Evolutionary conservation across 2,329 filamentous ascomycete genomes (phyloP).

Genomic region (Sclerotiophoma versabilis): DNA sequence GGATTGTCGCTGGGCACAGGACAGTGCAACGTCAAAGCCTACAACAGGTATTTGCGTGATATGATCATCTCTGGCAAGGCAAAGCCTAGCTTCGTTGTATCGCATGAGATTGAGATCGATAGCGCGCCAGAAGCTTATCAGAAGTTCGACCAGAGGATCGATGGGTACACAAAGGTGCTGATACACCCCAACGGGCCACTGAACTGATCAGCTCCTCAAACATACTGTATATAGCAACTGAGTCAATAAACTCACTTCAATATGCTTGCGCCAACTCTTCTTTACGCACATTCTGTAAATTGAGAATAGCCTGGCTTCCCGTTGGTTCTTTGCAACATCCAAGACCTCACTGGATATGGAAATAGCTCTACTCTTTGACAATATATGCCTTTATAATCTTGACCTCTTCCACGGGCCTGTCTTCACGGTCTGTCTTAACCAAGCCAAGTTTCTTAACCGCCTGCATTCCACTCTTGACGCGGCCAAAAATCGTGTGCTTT

Average conservation of each 20-base stretch:
- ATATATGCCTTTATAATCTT: constrained; percentile 78
- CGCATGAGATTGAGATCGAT: constrained; percentile 69
- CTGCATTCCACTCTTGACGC: constrained; percentile 82
- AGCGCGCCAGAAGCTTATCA: constrained; percentile 67
- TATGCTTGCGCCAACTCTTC: no score
- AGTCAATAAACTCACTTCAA: constrained; percentile 4
- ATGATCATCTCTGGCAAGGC: constrained; percentile 70
- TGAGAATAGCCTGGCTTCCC: no score
- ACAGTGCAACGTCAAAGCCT: constrained; percentile 73
- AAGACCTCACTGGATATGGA: no score
- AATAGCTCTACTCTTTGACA: constrained; percentile 62
- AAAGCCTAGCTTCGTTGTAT: constrained; percentile 72
- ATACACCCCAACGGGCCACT: constrained; percentile 66
- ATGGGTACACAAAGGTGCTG: constrained; percentile 72
- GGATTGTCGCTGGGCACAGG: constrained; percentile 67
- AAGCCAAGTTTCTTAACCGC: constrained; percentile 88
- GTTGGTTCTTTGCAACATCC: background rate
- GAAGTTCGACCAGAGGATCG: constrained; percentile 70
- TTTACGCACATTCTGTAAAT: no score
- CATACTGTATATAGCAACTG: background rate
- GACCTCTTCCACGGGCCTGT: constrained; percentile 81
- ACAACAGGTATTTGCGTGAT: constrained; percentile 71
- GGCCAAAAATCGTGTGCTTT: constrained; percentile 95
- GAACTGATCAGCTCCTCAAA: constrained; percentile 24
- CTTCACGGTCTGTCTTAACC: constrained; percentile 82